Conservation (phyloP, 495 filamentous ascomycete genomes). For the Cudoniella acicularis region DNA sequence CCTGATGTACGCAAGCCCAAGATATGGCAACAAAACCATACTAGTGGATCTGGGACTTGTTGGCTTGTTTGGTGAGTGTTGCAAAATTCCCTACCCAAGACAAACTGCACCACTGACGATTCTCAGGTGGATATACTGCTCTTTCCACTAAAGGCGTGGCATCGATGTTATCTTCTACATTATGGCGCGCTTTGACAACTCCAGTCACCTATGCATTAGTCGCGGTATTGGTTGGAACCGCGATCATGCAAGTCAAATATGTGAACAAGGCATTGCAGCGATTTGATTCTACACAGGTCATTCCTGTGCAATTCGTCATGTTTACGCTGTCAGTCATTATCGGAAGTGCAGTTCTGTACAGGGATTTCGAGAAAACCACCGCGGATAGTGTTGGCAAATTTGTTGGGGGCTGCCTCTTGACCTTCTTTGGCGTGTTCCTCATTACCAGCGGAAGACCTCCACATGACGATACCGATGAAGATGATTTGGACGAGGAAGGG, state of each 20-base stretch:
- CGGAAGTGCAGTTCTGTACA: constrained; percentile 86
- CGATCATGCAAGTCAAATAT: constrained; percentile 93
- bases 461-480: constrained; percentile 41
- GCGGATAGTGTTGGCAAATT: constrained; percentile 72
- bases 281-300: constrained; percentile 96
- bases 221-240: constrained; percentile 73
- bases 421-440: constrained; percentile 90
- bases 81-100: not conserved
- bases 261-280: constrained; percentile 90
- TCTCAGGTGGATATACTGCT: constrained; percentile 83
- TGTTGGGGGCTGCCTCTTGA: constrained; percentile 80
- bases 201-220: constrained; percentile 85
- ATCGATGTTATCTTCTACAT: constrained; percentile 83
- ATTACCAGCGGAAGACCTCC: constrained; percentile 69
- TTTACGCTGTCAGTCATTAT: constrained; percentile 95
- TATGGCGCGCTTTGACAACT: constrained; percentile 83
- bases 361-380: constrained; percentile 83
- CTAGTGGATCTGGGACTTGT: constrained; percentile 92
- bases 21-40: constrained; percentile 79
- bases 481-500: constrained; percentile 48
- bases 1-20: constrained; percentile 77
- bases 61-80: constrained; percentile 71
- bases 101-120: constrained; percentile 36
- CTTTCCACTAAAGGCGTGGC: constrained; percentile 95
- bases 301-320: constrained; percentile 93